phyloP scores from a whole-genome alignment of 352 stramenopile species.

The Pythium monospermum region DNA sequence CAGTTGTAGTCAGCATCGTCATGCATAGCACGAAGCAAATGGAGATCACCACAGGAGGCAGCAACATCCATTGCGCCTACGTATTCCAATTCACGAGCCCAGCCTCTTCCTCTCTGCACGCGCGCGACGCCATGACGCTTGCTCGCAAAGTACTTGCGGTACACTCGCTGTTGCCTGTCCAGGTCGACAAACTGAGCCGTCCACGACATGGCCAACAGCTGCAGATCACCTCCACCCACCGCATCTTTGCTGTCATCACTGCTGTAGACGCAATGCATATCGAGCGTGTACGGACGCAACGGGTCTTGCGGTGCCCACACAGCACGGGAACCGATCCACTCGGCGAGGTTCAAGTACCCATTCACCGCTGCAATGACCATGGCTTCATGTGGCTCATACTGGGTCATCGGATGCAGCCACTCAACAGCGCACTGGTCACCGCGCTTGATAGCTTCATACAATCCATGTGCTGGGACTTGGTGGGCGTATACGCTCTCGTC shows the following conservation, averaged over 20 bases:
- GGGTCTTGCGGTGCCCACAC: background rate
- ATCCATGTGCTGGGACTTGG: constrained; percentile 27
- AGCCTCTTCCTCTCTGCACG: constrained; percentile 5
- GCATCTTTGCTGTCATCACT: background rate
- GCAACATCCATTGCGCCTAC: constrained; percentile 9
- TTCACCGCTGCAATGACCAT: constrained; percentile 37
- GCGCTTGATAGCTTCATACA: constrained; percentile 29
- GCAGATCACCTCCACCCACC: too few species aligned
- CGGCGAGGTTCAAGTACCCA: constrained; percentile 28
- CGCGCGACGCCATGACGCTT: background rate
- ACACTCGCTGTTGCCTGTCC: constrained; percentile 8
- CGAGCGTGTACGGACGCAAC: constrained; percentile 1
- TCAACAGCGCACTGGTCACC: constrained; percentile 11
- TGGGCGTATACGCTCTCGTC: background rate
- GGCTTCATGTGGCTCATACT: constrained; percentile 30
- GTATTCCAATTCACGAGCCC: background rate
- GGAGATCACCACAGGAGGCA: constrained; percentile 1
- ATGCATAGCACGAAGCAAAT: constrained; percentile 7
- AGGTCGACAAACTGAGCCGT: constrained; percentile 7
- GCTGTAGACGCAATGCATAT: constrained; percentile 1
- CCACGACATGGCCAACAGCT: constrained; percentile 10
- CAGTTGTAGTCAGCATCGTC: constrained; percentile 6
- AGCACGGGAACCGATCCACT: constrained; percentile 29
- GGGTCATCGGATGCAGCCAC: constrained; percentile 30
- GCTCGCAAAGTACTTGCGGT: constrained; percentile 12